phyloP scores from a whole-genome alignment of 345 rosid genomes.

The Populus deltoides region DNA sequence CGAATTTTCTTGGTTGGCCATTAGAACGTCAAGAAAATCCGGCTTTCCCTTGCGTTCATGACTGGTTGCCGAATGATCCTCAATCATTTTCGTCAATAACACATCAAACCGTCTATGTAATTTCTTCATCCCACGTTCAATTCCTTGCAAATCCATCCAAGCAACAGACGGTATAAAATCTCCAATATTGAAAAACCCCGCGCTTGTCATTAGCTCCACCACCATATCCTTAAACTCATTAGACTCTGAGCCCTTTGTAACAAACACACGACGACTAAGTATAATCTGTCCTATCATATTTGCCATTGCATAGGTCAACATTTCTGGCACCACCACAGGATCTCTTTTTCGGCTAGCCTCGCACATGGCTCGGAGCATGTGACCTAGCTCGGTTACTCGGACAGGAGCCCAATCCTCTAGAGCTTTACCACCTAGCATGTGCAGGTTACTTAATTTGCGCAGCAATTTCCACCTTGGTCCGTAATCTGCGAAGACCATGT shows the following conservation, averaged over 20 bases:
- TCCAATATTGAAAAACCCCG: conserved; percentile 51
- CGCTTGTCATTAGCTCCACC: conserved; percentile 56
- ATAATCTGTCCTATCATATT: conserved; percentile 59
- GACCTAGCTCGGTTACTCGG: conserved; percentile 36
- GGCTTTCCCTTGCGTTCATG: conserved; percentile 41
- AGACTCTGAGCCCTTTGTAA: conserved; percentile 38
- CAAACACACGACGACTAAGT: conserved; percentile 46
- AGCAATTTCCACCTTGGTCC: conserved; percentile 56
- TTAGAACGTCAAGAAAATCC: conserved; percentile 49
- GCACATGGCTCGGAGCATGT: conserved; percentile 47
- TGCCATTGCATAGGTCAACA: conserved; percentile 48
- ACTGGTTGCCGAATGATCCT: conserved; percentile 38
- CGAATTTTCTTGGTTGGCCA: conserved; percentile 27
- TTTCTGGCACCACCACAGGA: conserved; percentile 42
- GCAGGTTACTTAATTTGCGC: conserved; percentile 54
- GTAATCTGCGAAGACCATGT: conserved; percentile 58
- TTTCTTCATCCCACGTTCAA: conserved; percentile 53
- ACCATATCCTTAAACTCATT: conserved; percentile 61
- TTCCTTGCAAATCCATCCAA: conserved; percentile 69
- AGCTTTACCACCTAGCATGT: conserved; percentile 64
- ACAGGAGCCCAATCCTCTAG: conserved; percentile 43
- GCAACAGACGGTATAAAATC: conserved; percentile 55
- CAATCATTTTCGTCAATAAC: conserved; percentile 45
- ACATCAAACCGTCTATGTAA: conserved; percentile 45
- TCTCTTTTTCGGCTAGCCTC: conserved; percentile 25